phyloP scores from a whole-genome alignment of 1,139 yeast species.

The Zygosaccharomyces pseudobailii region DNA sequence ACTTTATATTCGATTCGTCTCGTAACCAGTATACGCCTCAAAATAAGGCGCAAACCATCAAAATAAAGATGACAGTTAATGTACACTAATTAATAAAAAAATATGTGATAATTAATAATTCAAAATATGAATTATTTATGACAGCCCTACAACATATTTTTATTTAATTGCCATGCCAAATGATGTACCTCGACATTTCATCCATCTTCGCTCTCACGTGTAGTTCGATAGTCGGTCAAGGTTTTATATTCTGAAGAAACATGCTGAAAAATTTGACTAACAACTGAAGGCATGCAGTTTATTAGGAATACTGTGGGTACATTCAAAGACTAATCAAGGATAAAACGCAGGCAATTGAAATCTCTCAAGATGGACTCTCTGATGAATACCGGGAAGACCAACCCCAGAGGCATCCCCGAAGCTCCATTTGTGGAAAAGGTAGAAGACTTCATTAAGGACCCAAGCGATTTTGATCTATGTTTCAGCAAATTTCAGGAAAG shows the following conservation, averaged over 20 bases:
- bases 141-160: too few species aligned
- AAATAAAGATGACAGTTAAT: too few species aligned
- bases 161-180: too few species aligned
- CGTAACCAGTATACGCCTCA: too few species aligned
- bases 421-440: constrained; percentile 92
- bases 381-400: constrained; percentile 40
- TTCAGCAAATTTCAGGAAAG: constrained; percentile 74
- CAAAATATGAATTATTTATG: too few species aligned
- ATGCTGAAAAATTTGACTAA: neutral
- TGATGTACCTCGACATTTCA: too few species aligned
- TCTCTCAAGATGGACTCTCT: constrained; percentile 26
- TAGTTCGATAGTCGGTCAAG: neutral
- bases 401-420: constrained; percentile 93
- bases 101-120: too few species aligned
- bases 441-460: constrained; percentile 61
- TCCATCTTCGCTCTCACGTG: neutral
- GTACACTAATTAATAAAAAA: too few species aligned
- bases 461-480: constrained; percentile 65
- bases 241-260: neutral
- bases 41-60: too few species aligned
- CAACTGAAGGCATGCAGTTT: neutral
- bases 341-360: neutral
- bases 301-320: too few species aligned
- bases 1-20: too few species aligned
- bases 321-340: too few species aligned